Conservation (phyloP, 2,329 filamentous ascomycete species). For the Knufia fluminis region DNA sequence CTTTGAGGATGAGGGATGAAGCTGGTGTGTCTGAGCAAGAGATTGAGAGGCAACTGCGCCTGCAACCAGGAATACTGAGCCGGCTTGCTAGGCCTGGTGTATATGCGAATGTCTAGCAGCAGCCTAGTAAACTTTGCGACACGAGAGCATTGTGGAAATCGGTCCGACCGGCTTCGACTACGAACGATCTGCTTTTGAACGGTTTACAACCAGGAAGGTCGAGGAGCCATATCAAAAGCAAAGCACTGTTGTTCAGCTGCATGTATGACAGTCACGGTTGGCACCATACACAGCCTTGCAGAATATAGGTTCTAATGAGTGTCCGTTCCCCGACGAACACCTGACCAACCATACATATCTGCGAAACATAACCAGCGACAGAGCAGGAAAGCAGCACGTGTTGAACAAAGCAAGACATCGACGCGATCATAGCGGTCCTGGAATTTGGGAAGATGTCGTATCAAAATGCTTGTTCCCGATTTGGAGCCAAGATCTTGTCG, state of each 20-base stretch:
- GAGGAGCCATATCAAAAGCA: too few relatives aligned
- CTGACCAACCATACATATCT: background rate
- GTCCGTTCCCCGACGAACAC: background rate
- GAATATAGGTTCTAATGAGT: too few relatives aligned
- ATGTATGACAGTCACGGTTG: too few relatives aligned
- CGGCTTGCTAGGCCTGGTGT: conserved; percentile 1
- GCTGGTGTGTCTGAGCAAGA: conserved; percentile 28
- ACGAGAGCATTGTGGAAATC: too few relatives aligned
- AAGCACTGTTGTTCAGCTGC: too few relatives aligned
- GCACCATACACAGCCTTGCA: too few relatives aligned
- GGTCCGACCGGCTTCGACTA: too few relatives aligned
- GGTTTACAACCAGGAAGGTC: too few relatives aligned
- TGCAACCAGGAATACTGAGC: conserved; percentile 33
- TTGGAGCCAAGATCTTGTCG: background rate
- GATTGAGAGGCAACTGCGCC: conserved; percentile 37
- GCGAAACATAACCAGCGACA: background rate
- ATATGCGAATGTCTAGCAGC: conserved; percentile 5
- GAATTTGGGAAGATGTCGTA: background rate
- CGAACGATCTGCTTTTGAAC: background rate
- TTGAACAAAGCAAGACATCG: background rate
- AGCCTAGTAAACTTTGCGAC: background rate
- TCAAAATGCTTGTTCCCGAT: background rate
- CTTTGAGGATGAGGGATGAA: conserved; percentile 40
- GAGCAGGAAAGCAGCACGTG: background rate
- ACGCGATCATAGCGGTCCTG: background rate